Conservation (phyloP, 2,329 filamentous ascomycete species). For the Colletotrichum magnum region DNA sequence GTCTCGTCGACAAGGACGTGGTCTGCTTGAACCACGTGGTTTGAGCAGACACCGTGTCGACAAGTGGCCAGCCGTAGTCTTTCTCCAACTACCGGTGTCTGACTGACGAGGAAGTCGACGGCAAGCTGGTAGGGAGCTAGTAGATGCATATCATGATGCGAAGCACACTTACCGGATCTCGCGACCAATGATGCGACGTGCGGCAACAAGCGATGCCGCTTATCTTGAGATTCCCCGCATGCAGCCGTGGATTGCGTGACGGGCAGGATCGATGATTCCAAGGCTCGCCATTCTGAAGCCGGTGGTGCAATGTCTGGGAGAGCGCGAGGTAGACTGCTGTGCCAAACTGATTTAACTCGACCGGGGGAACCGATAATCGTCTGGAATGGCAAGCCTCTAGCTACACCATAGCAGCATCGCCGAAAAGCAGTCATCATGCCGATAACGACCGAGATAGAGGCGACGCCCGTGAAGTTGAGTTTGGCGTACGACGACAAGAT, state of each 20-base stretch:
- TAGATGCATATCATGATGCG: neutral
- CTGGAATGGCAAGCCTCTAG: no score
- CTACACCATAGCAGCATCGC: no score
- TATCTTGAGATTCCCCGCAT: neutral
- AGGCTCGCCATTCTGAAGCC: conserved; percentile 9
- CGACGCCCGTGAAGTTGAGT: conserved; percentile 15
- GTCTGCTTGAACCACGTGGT: no score
- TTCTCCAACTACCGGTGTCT: no score
- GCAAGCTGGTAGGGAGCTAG: neutral
- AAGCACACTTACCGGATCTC: conserved; percentile 1
- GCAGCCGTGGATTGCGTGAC: conserved; percentile 8
- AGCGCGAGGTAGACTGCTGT: neutral
- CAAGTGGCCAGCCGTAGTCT: no score
- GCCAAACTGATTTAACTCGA: neutral
- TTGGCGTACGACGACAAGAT: conserved; percentile 30
- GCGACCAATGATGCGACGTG: neutral
- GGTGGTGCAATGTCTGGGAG: conserved; percentile 7
- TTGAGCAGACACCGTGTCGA: no score
- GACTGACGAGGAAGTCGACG: no score
- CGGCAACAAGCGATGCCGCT: neutral
- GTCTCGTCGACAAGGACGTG: no score
- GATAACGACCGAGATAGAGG: conserved; percentile 72
- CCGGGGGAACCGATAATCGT: no score
- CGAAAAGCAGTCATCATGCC: conserved; percentile 71
- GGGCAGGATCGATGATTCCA: neutral